Percentiles rank a stretch among this genome's conserved stretches.
Evolutionary conservation across 192 early-diverging fungal species (phyloP).

Genomic region (Coemansia sp.): DNA sequence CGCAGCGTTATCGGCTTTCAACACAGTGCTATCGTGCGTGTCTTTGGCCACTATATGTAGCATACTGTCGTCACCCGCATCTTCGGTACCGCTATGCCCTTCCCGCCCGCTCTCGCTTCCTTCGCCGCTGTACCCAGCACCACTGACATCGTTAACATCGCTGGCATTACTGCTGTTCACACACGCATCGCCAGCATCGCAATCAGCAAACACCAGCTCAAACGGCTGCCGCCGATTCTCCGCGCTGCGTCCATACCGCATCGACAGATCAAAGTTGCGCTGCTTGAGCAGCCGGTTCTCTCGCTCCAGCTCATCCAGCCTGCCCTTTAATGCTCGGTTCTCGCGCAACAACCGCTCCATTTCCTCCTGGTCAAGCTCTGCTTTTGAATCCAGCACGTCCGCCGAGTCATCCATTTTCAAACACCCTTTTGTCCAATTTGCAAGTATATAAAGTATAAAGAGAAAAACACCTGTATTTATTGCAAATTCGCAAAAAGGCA

Average conservation of each 20-base stretch:
- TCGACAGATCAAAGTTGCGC: slow-evolving; percentile 54
- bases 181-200: slow-evolving; percentile 20
- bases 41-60: not conserved
- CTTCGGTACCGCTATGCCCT: slow-evolving; percentile 31
- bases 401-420: slow-evolving; percentile 37
- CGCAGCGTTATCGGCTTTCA: not conserved
- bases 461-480: not conserved
- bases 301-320: slow-evolving; percentile 54
- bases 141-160: slow-evolving; percentile 41
- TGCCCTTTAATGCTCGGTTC: slow-evolving; percentile 41
- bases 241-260: slow-evolving; percentile 48
- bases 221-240: slow-evolving; percentile 52
- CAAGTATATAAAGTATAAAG: not conserved
- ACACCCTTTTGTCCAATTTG: not conserved
- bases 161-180: slow-evolving; percentile 14
- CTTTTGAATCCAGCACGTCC: slow-evolving; percentile 46
- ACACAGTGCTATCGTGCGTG: not conserved
- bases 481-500: not conserved
- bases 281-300: slow-evolving; percentile 55
- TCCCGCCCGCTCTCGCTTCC: slow-evolving; percentile 25
- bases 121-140: slow-evolving; percentile 43
- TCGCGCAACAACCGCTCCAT: slow-evolving; percentile 49
- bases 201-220: slow-evolving; percentile 47
- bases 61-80: slow-evolving; percentile 11
- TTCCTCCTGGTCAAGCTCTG: slow-evolving; percentile 56